Evolutionary conservation across 2,329 filamentous ascomycete genomes (phyloP), one percentile per base, ranked within the genome.

Genomic region (Neofusicoccum parvum): DNA sequence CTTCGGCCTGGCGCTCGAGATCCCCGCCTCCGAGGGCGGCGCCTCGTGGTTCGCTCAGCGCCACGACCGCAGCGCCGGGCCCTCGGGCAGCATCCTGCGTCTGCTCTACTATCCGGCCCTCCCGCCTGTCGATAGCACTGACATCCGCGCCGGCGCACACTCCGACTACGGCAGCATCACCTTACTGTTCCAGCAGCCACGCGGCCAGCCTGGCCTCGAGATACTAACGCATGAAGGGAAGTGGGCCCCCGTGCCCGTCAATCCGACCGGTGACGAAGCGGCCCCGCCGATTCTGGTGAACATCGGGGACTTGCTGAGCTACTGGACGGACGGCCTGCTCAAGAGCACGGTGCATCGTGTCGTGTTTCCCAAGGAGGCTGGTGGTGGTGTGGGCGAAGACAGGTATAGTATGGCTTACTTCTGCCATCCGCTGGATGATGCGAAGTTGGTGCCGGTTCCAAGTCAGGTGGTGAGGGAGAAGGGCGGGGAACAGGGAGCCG

Each of bases 311-410:
- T 70, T 91, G 39, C 79, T 92, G 14, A 90, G 88, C 39, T 95
- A 96, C 76, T 98, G 94, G 94, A 98, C 95, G 0, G 90, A 91
- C 69, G 93, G 94, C 0, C 79, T 97, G 53, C 84, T 98, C 68
- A 90, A 92, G 71, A 93, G 90, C 70, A 97, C 94, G 0, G 87
- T 97, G 5, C 95, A 98, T 75, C 84, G 94, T 11, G 95, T 98
- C 36, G 88, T 94, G 0, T 95, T 97, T 69, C 83, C 85, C 1
- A 71, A 75, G 34, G 79, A 79, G 0, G 80, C 76, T 36, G 64
- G 67, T 62, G 23, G 15, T 5, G 32, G 65, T 56, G 68, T 75
- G 67, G 67, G 71, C 27, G 69, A 76, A n/a, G 82, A 85, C 67
- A 73, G 86, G 65, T 88, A 87, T 71, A 85, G 81, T 64, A 84